Base-by-base conservation (phyloP, 345 rosid genomes). In the Citropsis articulata region DNA sequence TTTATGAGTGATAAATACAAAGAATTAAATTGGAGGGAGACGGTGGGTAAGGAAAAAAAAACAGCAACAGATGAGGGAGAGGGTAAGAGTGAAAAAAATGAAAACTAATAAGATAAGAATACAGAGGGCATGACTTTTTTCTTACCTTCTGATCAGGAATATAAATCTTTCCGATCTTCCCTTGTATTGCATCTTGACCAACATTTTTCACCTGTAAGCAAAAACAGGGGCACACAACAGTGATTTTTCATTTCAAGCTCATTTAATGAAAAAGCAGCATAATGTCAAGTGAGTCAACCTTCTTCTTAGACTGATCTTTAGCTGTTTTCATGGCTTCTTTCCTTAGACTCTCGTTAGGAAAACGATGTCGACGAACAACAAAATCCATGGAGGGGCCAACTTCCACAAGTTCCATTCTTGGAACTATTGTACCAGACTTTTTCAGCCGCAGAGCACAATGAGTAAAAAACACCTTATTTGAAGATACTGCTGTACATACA, bases 331-430 rank as follows among this genome's bases (percentile, higher is more conserved):
- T 92, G 36, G 98, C 98, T 88, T 87, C 98, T 85, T 96, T 96
- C 84, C 75, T 87, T 33, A 94, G 63, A 80, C 88, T 73, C 4
- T 94, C 98, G 66, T 90, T 87, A n/a, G 99, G 98, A 78, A 87
- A 94, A 60, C 94, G 95, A 80, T 94, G 91, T 71, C 98, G 95
- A n/a, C 98, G 90, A 71, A 89, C 82, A 59, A 94, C 97, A 40
- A 96, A 87, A 78, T 96, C 99, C 98, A 94, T 94, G 8, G 98
- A 94, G 21, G 98, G 99, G 69, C 99, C 98, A 9, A 92, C 91
- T 87, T 96, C 98, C 24, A 92, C 91, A 42, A 96, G 86, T 88
- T 96, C 98, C 84, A 92, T 89, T 84, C 91, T 90, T 18, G 99
- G 98, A 27, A 96, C 93, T n/a, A 91, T 71, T 2, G 93, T 84